These are phyloP conservation scores for Kluyveromyces aestuarii DNA, from an alignment of 805 yeast species.

Conservation along the genomic window DNA sequence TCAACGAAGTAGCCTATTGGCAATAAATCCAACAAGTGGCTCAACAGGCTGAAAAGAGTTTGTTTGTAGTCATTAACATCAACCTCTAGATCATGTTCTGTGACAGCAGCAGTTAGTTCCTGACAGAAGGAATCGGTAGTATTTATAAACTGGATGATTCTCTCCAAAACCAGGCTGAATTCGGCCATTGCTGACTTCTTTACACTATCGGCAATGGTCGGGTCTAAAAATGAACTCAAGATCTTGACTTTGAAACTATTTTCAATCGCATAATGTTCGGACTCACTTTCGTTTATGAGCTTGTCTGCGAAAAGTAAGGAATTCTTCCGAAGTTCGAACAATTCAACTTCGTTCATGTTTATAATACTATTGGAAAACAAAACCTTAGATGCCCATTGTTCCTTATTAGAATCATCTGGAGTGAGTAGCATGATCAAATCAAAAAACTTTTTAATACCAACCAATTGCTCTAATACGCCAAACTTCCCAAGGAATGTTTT, in stretches of 20 bases:
- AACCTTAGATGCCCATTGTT: conserved; percentile 40
- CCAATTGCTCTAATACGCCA: conserved; percentile 55
- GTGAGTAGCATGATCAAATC: conserved; percentile 29
- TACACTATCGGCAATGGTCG: conserved; percentile 10
- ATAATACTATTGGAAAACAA: conserved; percentile 55
- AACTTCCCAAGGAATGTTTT: conserved; percentile 62
- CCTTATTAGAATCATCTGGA: conserved; percentile 38
- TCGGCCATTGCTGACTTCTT: conserved; percentile 13
- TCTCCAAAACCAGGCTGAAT: conserved; percentile 21
- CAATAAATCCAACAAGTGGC: conserved; percentile 54
- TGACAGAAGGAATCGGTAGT: conserved; percentile 5
- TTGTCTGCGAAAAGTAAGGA: conserved; percentile 50
- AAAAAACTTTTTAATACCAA: conserved; percentile 42
- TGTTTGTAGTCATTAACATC: conserved; percentile 27
- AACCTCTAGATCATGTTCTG: conserved; percentile 15
- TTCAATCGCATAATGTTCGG: conserved; percentile 17
- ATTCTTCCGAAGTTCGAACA: conserved; percentile 39
- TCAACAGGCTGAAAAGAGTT: conserved; percentile 47
- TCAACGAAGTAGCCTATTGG: conserved; percentile 68
- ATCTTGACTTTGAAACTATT: conserved; percentile 45
- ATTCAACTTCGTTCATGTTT: conserved; percentile 40
- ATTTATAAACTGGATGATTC: conserved; percentile 17
- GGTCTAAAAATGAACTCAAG: conserved; percentile 40
- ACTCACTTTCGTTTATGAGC: conserved; percentile 33
- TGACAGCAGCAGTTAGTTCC: conserved; percentile 3